Evolutionary conservation across 2,329 filamentous ascomycete species (phyloP).

Genomic region (Colletotrichum sp.): DNA sequence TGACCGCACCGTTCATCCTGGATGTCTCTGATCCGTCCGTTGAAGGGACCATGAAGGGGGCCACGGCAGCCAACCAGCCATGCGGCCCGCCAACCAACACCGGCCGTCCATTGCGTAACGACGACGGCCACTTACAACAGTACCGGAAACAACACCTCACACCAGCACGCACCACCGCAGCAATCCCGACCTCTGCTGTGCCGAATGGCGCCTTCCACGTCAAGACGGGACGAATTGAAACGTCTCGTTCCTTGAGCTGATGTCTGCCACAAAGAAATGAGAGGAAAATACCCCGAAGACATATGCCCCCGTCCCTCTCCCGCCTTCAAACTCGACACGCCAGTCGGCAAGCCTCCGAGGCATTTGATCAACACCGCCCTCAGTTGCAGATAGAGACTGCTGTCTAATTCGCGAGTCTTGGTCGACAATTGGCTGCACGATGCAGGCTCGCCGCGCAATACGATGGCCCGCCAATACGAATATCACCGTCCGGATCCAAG

Average conservation of each 20-base stretch:
- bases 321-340: not conserved
- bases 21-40: not conserved
- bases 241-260: conserved; percentile 9
- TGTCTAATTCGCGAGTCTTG: not conserved
- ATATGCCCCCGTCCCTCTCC: not conserved
- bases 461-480: not conserved
- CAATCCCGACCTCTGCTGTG: not conserved
- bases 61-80: not conserved
- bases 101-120: not conserved
- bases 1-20: not conserved
- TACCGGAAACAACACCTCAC: not conserved
- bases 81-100: not conserved
- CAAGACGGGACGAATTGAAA: conserved; percentile 14
- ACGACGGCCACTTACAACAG: not conserved
- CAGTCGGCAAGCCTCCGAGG: not conserved
- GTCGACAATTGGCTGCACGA: not conserved
- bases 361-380: not conserved
- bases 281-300: not conserved
- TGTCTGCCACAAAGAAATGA: conserved; percentile 3
- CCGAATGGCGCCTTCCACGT: not conserved
- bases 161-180: not conserved
- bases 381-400: not conserved
- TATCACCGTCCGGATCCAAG: not conserved
- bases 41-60: not conserved
- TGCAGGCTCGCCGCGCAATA: not conserved